phyloP scores from a whole-genome alignment of 148 eudicot species.

The Rhododendron vialii region DNA sequence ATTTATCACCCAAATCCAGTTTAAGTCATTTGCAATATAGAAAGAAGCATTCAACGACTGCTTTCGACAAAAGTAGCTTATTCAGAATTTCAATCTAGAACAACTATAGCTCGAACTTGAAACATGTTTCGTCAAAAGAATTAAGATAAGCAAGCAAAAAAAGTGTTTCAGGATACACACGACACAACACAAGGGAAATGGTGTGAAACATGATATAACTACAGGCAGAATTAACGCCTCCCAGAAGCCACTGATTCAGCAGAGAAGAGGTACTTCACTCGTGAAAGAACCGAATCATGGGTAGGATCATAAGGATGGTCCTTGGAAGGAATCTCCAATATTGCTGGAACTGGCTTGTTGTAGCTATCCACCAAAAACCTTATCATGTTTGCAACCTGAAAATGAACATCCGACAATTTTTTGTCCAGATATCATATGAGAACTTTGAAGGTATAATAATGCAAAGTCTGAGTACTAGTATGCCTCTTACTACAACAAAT shows the following conservation, averaged over 20 bases:
- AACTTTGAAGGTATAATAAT: not conserved
- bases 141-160: not conserved
- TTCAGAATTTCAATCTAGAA: not conserved
- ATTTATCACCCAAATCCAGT: not conserved
- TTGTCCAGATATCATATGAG: not conserved
- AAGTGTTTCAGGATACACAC: not conserved
- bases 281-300: slow-evolving; percentile 91
- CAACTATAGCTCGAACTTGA: not conserved
- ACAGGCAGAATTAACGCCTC: slow-evolving; percentile 29
- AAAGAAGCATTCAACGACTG: not conserved
- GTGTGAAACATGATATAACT: not conserved
- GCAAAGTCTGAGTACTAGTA: not conserved
- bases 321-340: slow-evolving; percentile 94
- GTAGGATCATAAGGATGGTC: slow-evolving; percentile 95
- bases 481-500: not conserved
- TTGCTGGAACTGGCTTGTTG: slow-evolving; percentile 93
- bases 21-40: not conserved
- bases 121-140: not conserved
- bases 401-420: not conserved
- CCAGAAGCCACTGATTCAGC: slow-evolving; percentile 73
- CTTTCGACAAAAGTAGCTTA: not conserved
- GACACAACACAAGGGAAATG: not conserved
- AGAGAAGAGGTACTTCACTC: slow-evolving; percentile 84
- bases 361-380: slow-evolving; percentile 92
- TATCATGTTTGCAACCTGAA: slow-evolving; percentile 92